Evolutionary conservation across 768 basidiomycete genomes (phyloP).

Genomic region (Russula dissimulans): DNA sequence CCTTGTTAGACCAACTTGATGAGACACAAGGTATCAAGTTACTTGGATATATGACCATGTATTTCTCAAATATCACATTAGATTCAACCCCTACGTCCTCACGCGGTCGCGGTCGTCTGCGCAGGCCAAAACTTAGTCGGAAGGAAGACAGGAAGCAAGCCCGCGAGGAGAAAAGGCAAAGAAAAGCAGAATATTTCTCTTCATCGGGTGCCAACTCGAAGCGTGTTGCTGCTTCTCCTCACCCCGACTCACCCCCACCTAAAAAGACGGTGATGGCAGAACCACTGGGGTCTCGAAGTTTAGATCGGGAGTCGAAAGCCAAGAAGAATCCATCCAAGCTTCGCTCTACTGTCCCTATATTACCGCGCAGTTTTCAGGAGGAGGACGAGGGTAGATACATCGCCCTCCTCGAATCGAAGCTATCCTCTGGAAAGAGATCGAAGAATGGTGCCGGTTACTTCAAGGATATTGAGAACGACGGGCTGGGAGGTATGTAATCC

Average conservation of each 20-base stretch:
- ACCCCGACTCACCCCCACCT: conserved; percentile 36
- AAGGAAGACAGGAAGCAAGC: conserved; percentile 60
- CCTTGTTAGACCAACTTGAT: conserved; percentile 10
- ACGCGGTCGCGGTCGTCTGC: neutral
- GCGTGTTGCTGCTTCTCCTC: conserved; percentile 35
- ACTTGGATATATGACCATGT: neutral
- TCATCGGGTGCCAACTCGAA: conserved; percentile 28
- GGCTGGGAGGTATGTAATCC: conserved; percentile 60
- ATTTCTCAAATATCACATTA: neutral
- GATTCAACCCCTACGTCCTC: neutral
- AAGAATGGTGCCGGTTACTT: conserved; percentile 34
- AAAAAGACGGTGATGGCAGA: conserved; percentile 38
- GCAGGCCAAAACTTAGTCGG: conserved; percentile 30
- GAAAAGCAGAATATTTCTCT: conserved; percentile 53
- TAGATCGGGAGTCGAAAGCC: neutral
- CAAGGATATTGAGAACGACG: conserved; percentile 56
- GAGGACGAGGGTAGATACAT: conserved; percentile 81
- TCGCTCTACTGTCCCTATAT: conserved; percentile 6
- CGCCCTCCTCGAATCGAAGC: conserved; percentile 67
- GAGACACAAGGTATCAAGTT: conserved; percentile 3
- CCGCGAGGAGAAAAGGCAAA: conserved; percentile 48
- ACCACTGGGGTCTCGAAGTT: neutral
- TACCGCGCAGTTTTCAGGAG: conserved; percentile 35
- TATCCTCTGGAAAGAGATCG: conserved; percentile 43
- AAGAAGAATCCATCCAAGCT: conserved; percentile 3